phyloP scores from a whole-genome alignment of 2,329 filamentous ascomycete genomes.

The Talaromyces amestolkiae region DNA sequence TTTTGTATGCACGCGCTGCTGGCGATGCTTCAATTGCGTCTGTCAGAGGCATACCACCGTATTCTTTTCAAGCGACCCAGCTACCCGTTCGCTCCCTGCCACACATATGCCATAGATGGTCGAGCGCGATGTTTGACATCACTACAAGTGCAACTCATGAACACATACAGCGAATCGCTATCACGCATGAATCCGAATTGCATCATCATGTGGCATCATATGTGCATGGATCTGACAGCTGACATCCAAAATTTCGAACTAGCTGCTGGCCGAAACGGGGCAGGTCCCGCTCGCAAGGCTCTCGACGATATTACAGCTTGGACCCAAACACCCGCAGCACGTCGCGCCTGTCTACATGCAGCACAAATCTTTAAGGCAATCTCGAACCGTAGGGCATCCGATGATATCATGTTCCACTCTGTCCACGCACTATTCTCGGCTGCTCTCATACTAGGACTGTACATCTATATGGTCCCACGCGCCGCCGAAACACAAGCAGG shows the following conservation, averaged over 20 bases:
- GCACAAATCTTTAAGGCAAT: conserved; percentile 54
- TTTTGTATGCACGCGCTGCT: conserved; percentile 40
- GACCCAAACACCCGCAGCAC: conserved; percentile 51
- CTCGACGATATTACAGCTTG: conserved; percentile 52
- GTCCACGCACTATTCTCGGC: conserved; percentile 52
- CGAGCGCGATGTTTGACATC: conserved; percentile 42
- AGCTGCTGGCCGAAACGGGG: conserved; percentile 51
- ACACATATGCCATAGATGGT: conserved; percentile 49
- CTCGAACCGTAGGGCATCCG: conserved; percentile 52
- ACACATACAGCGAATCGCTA: conserved; percentile 42
- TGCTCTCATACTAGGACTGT: conserved; percentile 52
- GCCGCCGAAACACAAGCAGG: conserved; percentile 27
- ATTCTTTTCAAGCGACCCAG: conserved; percentile 40
- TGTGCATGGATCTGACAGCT: conserved; percentile 52
- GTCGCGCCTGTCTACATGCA: conserved; percentile 52
- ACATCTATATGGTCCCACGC: conserved; percentile 49
- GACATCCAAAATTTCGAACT: conserved; percentile 55
- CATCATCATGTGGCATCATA: conserved; percentile 53
- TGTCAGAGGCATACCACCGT: conserved; percentile 45
- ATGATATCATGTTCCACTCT: conserved; percentile 53
- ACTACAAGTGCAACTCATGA: conserved; percentile 33
- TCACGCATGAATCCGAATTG: conserved; percentile 50
- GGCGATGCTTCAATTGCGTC: conserved; percentile 41
- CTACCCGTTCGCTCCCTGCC: conserved; percentile 44
- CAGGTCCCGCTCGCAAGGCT: conserved; percentile 47